These are phyloP conservation scores for Stagonosporopsis cucurbitacearum DNA, from an alignment of 2,329 filamentous ascomycete species.

Conservation along the genomic window DNA sequence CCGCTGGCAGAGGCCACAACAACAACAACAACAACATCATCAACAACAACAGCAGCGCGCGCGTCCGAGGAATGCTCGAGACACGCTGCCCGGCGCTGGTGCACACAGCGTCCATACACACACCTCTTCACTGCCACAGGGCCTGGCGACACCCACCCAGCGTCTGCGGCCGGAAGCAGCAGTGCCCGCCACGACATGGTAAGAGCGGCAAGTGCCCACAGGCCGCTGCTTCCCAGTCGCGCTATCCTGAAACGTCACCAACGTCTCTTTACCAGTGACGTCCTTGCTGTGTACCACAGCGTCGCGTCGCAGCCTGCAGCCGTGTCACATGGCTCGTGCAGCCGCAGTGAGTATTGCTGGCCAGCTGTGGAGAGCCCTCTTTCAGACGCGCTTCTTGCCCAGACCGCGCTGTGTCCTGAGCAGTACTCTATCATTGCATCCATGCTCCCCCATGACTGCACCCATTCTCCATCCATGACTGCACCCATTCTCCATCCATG, in stretches of 20 bases:
- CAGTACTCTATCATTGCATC: no score
- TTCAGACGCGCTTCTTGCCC: constrained; percentile 13
- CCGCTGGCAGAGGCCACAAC: neutral
- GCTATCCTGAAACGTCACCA: constrained; percentile 28
- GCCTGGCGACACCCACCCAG: no score
- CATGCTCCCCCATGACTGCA: no score
- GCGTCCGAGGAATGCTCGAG: no score
- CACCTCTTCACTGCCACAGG: no score
- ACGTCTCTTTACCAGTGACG: no score
- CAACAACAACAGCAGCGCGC: no score
- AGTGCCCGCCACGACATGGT: constrained; percentile 3
- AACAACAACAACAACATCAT: constrained; percentile 19
- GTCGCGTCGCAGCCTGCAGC: constrained; percentile 12
- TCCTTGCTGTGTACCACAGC: neutral
- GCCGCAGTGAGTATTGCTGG: neutral
- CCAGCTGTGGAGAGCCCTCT: constrained; percentile 7
- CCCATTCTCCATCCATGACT: no score
- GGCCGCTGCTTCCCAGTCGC: constrained; percentile 15
- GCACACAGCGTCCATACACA: no score
- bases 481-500: no score
- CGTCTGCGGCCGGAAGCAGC: neutral
- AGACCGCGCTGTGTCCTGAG: constrained; percentile 17
- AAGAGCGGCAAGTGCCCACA: constrained; percentile 17
- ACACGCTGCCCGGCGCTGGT: no score
- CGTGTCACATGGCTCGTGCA: constrained; percentile 14